Evolutionary conservation across 2,329 filamentous ascomycete species (phyloP), one percentile per base, ranked within the genome.

Genomic region (Botrytis galanthina): DNA sequence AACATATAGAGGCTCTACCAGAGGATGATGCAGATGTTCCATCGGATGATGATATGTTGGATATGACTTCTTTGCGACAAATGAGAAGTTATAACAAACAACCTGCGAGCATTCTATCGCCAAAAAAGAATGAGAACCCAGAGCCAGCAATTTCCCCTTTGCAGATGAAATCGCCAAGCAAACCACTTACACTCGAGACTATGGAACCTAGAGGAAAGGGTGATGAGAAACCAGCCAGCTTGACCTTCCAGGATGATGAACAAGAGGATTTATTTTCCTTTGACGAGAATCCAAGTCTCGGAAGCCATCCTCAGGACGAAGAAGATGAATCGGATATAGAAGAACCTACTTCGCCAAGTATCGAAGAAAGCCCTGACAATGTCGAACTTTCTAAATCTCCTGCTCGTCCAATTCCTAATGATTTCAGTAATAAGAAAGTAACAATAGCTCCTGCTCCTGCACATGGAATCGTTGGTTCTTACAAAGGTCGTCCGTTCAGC

Each of bases 401-500:
- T 22, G 35, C 71, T 16, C 60, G 39, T n/a, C 63, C 63, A 14
- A 46, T 73, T 42, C 35, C 26, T 18, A 46, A 32, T 51, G 35
- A 32, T 46, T 72, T 66, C 32, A 42, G 26, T 32, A 63, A 39
- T 22, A 69, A 39, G 22, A 73, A 68, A 66, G 37, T 64, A 54
- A 29, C 48, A 35, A 42, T 22, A 46, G 57, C 59, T n/a, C 44
- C 66, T 46, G 39, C 63, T 20, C 67, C 72, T 39, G 48, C 74
- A 22, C 73, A 64, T 14, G 75, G 75, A 16, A n/a, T 75, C 16
- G 75, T 86, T 22, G 87, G 87, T 4, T 88, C 87, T n/a, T 88
- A 87, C 76, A 87, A 85, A 77, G 87, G 87, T 61, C 78, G 78
- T 32, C 83, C 87, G 22, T 85, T 89, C 66, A 82, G 84, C 51